Percentiles rank a stretch among this genome's conserved stretches.
Evolutionary conservation across 352 stramenopile species (phyloP).

Genomic region (Phytophthora hybrid): DNA sequence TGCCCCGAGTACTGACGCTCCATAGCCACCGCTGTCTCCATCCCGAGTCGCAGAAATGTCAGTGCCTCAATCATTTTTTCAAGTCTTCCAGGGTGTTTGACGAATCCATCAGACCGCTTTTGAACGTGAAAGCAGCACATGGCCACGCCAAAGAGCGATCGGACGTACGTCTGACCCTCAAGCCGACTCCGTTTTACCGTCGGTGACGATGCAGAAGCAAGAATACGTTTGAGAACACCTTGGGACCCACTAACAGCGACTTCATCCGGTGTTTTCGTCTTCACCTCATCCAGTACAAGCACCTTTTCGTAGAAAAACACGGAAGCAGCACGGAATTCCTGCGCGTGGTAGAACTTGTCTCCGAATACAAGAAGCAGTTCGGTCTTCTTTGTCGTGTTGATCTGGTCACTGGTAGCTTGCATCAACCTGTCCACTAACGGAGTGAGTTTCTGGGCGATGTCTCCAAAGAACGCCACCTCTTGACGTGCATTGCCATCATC

Average conservation of each 20-base stretch:
- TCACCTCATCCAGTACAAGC: slow-evolving; percentile 29
- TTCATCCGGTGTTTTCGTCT: neutral
- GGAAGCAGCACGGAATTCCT: slow-evolving; percentile 60
- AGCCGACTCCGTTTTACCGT: neutral
- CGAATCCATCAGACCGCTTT: slow-evolving; percentile 41
- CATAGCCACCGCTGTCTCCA: slow-evolving; percentile 51
- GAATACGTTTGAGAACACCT: slow-evolving; percentile 19
- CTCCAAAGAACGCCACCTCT: slow-evolving; percentile 55
- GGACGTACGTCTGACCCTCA: slow-evolving; percentile 47
- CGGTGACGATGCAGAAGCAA: neutral
- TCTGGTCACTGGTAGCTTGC: slow-evolving; percentile 35
- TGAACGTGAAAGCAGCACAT: slow-evolving; percentile 53
- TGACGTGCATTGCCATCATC: slow-evolving; percentile 25
- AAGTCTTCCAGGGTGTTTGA: slow-evolving; percentile 59
- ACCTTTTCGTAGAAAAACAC: slow-evolving; percentile 61
- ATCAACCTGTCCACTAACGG: slow-evolving; percentile 46
- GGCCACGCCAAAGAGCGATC: slow-evolving; percentile 54
- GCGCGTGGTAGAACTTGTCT: slow-evolving; percentile 53
- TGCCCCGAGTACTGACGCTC: slow-evolving; percentile 40
- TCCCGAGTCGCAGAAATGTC: slow-evolving; percentile 48
- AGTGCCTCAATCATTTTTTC: slow-evolving; percentile 56
- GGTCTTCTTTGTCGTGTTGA: slow-evolving; percentile 46
- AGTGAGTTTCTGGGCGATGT: slow-evolving; percentile 51
- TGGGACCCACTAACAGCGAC: neutral
- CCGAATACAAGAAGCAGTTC: slow-evolving; percentile 56